Conservation (phyloP, 2,329 filamentous ascomycete genomes). For the Cryphonectria radicalis region DNA sequence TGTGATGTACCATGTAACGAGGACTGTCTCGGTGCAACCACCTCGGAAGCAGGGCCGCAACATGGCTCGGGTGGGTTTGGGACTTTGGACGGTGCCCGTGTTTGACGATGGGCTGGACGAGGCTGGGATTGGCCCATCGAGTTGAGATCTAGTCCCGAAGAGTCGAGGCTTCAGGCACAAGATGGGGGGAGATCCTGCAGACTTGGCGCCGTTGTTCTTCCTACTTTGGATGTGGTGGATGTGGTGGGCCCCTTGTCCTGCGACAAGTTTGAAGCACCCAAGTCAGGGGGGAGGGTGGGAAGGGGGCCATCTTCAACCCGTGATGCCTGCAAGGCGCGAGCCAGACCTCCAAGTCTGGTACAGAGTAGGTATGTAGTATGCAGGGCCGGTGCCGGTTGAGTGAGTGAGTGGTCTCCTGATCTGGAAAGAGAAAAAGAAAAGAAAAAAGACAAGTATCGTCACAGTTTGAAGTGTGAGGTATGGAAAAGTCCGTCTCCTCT, state of each 20-base stretch:
- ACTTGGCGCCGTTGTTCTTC: constrained; percentile 8
- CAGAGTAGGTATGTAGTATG: neutral
- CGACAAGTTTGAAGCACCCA: constrained; percentile 53
- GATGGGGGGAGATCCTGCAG: constrained; percentile 21
- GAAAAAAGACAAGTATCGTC: neutral
- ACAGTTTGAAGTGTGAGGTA: neutral
- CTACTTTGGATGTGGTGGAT: constrained; percentile 29
- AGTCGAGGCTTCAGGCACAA: constrained; percentile 27
- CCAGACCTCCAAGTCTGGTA: neutral
- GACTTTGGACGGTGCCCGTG: constrained; percentile 5
- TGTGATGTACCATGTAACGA: constrained; percentile 8
- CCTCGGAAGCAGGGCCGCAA: neutral
- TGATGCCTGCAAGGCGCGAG: constrained; percentile 1
- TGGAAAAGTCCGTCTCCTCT: neutral
- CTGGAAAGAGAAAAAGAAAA: neutral
- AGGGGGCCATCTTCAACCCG: neutral
- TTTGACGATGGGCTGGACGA: constrained; percentile 15
- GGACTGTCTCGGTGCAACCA: constrained; percentile 5
- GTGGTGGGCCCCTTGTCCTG: constrained; percentile 44
- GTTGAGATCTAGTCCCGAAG: constrained; percentile 19
- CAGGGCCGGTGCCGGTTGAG: no score
- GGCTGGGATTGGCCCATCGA: constrained; percentile 7
- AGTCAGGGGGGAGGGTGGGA: constrained; percentile 4
- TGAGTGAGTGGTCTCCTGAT: neutral
- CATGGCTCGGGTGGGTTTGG: neutral